Evolutionary conservation across 768 basidiomycete genomes (phyloP).

Genomic region (Rhodotorula paludigena): DNA sequence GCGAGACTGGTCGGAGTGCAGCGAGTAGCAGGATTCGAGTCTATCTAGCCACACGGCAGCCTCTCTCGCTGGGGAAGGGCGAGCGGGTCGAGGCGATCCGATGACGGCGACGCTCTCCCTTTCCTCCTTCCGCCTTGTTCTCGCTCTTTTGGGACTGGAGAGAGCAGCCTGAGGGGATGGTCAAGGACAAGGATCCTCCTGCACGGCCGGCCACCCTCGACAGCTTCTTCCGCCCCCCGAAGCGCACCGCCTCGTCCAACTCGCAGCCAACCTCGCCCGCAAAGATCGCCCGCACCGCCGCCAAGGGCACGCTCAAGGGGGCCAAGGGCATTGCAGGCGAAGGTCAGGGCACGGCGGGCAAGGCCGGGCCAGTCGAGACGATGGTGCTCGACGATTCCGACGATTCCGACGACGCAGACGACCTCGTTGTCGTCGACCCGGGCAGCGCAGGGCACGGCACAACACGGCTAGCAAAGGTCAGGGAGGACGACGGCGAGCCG

Average conservation of each 20-base stretch:
- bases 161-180: background rate
- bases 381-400: conserved; percentile 3
- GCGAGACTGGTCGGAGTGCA: too few relatives aligned
- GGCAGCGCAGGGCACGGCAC: background rate
- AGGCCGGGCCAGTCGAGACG: background rate
- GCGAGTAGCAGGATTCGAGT: too few relatives aligned
- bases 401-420: background rate
- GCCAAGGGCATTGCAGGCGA: background rate
- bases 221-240: conserved; percentile 1
- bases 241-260: background rate
- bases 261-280: background rate
- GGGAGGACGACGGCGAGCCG: background rate
- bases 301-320: too few relatives aligned
- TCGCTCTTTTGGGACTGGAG: background rate
- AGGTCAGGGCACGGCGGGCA: background rate
- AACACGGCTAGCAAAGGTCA: background rate
- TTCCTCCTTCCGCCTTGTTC: too few relatives aligned
- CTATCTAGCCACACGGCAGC: too few relatives aligned
- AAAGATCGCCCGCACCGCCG: background rate
- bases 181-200: background rate
- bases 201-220: background rate
- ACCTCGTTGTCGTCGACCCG: conserved; percentile 11
- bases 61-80: too few relatives aligned
- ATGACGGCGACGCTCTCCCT: too few relatives aligned
- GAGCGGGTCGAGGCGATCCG: too few relatives aligned